These are phyloP conservation scores for Bremia lactucae DNA, from an alignment of 352 stramenopile genomes.

Conservation along the genomic window DNA sequence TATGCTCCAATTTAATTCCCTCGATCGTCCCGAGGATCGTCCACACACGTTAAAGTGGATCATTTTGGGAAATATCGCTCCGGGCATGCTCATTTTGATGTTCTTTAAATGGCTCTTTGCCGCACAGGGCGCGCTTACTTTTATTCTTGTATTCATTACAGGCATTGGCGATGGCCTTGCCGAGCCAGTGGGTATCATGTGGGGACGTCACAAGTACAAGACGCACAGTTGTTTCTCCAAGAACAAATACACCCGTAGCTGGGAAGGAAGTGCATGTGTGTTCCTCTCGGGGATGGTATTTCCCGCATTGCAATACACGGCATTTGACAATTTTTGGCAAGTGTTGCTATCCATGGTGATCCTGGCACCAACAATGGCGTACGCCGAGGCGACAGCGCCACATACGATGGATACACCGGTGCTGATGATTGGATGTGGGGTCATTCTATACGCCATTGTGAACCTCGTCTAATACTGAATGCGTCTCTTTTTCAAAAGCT, in stretches of 20 bases:
- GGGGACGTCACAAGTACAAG: constrained; percentile 82
- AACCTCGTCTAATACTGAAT: constrained; percentile 3
- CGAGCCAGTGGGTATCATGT: constrained; percentile 69
- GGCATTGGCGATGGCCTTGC: constrained; percentile 68
- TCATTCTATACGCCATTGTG: constrained; percentile 65
- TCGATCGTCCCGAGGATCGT: constrained; percentile 74
- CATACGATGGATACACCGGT: constrained; percentile 82
- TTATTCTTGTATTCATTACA: constrained; percentile 78
- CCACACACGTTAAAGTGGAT: constrained; percentile 83
- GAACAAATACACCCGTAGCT: constrained; percentile 80
- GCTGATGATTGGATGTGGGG: constrained; percentile 68
- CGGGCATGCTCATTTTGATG: constrained; percentile 66
- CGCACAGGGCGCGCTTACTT: constrained; percentile 38
- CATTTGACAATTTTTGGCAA: constrained; percentile 74
- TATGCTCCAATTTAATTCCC: constrained; percentile 85
- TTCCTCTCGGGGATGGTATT: constrained; percentile 75
- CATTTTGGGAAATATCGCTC: constrained; percentile 58
- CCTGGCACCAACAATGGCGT: constrained; percentile 69
- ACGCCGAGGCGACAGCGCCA: constrained; percentile 69
- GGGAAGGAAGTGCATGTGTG: constrained; percentile 70
- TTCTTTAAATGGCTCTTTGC: constrained; percentile 83
- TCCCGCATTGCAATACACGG: constrained; percentile 58
- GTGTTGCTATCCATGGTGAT: constrained; percentile 69
- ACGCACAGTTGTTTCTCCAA: constrained; percentile 67
- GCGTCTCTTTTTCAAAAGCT: neutral